Conservation (phyloP, 2,329 filamentous ascomycete species). For the Colletotrichum abscissum region DNA sequence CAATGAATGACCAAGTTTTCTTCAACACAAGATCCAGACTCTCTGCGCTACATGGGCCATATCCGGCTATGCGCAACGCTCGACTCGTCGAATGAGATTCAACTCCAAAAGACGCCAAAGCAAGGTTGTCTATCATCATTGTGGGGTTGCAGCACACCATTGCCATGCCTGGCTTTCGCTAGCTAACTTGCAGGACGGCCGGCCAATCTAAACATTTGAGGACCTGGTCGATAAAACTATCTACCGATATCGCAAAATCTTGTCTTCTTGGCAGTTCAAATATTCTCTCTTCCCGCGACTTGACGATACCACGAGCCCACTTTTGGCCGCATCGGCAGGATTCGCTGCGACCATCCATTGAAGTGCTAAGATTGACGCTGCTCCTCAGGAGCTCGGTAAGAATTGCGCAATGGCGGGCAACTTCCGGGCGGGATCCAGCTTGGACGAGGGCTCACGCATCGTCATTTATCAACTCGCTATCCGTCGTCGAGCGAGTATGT, state of each 20-base stretch:
- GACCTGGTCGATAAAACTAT: too few relatives aligned
- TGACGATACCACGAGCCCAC: neutral
- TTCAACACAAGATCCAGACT: neutral
- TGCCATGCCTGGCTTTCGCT: neutral
- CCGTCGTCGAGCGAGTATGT: neutral
- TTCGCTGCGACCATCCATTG: neutral
- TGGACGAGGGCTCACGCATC: too few relatives aligned
- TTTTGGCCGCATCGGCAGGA: neutral
- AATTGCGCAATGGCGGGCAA: conserved; percentile 9
- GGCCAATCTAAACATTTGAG: neutral
- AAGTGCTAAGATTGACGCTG: neutral
- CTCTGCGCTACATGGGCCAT: too few relatives aligned
- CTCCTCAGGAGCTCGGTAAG: neutral
- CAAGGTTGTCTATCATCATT: neutral
- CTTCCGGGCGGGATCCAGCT: neutral
- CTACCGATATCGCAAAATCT: conserved; percentile 3
- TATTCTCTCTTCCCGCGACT: neutral
- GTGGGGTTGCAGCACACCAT: conserved; percentile 2
- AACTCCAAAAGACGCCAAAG: neutral
- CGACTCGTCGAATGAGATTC: neutral
- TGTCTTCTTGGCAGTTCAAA: too few relatives aligned
- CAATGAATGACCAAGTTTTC: neutral
- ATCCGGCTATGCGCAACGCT: too few relatives aligned
- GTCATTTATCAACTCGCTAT: neutral
- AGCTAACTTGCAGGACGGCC: neutral